Conservation (phyloP, 2,329 filamentous ascomycete genomes). For the Cladosporium cucumerinum region DNA sequence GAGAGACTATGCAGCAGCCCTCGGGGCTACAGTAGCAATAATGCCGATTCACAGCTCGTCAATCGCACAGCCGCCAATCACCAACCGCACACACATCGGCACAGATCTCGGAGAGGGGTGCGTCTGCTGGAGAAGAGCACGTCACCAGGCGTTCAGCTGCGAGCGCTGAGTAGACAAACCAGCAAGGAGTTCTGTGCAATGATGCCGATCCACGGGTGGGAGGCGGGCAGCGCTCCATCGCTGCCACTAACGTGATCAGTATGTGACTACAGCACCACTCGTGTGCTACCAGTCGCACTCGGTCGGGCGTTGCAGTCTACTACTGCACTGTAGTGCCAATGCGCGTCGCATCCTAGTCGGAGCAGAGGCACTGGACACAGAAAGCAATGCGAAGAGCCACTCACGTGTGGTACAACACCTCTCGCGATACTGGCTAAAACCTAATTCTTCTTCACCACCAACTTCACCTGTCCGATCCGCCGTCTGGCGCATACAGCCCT, state of each 20-base stretch:
- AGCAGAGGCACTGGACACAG: not conserved
- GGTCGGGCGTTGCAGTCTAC: not conserved
- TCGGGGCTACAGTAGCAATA: not conserved
- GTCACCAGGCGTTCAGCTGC: not conserved
- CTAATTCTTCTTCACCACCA: not conserved
- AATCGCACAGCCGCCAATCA: constrained; percentile 10
- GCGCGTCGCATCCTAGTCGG: not conserved
- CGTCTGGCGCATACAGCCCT: not conserved
- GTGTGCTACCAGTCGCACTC: not conserved
- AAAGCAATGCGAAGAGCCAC: constrained; percentile 1
- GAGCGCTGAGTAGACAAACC: not conserved
- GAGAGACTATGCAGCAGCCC: not conserved
- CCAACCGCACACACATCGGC: not conserved
- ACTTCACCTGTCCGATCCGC: not conserved
- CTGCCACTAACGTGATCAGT: not conserved
- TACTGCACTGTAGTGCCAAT: not conserved
- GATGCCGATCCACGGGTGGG: not conserved
- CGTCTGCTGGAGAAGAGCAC: not conserved
- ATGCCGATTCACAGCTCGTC: constrained; percentile 9
- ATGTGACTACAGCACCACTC: not conserved
- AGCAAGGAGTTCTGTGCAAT: not conserved
- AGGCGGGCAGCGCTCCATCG: not conserved
- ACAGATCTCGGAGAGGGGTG: not conserved
- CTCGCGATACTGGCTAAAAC: constrained; percentile 3
- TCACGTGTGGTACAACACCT: not conserved